Evolutionary conservation across 2,329 filamentous ascomycete genomes (phyloP), one percentile per base, ranked within the genome.

Genomic region (Chaetomiaceae sp.): DNA sequence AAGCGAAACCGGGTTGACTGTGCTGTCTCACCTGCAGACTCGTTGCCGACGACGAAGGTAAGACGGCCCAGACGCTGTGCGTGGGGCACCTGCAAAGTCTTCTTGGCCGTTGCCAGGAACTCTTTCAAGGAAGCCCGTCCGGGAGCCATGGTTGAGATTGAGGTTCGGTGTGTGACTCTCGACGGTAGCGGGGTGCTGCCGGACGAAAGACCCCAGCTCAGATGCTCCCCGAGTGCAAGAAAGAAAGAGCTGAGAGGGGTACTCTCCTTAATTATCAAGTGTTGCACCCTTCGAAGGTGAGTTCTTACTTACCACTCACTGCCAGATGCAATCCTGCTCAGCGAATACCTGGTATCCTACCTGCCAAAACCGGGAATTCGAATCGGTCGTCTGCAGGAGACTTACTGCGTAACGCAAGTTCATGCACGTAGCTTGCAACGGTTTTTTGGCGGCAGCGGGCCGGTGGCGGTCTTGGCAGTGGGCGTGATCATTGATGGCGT

Each of bases 11-110:
- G 14, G 14, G 17, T 29, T 32, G 33, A 4, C 6, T 34, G 30
- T 60, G 24, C 18, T 9, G 22, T 15, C 38, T 35, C 45, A 79
- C 81, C 81, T 46, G 79, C 81, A 18, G 81, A 81, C 62, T 85
- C 81, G 53, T 85, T 85, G 34, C 81, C 81, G 8, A 84, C 70
- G 4, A 85, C 79, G 57, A 85, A 75, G 2, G 74, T 79, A 44
- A 84, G 56, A 2, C 77, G 76, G 4, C 58, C 62, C 1, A 65
- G 56, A 12, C 72, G 65, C 51, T 74, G 70, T 4, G 68, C 57
- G 1, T 69, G 62, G 2, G 74, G 68, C 4, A 67, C 63, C 2
- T 65, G 57, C 20, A 83, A 60, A 2, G 72, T 70, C 10, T 64
- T 63, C 44, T 70, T 71, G 17, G 78, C 78, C 1, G 66, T 65